A percentile compares a stretch with the other conserved stretches of the same genome.
Evolutionary conservation across 257 asterid species (phyloP).

Genomic region (Sherardia arvensis): DNA sequence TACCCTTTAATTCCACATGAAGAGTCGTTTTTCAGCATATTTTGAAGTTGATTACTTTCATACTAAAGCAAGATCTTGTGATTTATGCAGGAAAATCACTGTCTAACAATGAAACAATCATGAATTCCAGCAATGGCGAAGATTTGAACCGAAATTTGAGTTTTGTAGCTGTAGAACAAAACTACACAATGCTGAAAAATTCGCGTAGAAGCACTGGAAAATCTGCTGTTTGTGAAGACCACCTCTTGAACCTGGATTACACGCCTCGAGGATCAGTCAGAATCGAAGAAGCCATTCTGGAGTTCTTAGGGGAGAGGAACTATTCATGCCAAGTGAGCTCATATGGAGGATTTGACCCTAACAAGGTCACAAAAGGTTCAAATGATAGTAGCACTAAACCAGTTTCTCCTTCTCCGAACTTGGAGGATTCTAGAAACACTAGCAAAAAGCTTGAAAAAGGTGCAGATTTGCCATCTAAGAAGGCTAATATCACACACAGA

Average conservation of each 20-base stretch:
- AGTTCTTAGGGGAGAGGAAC: constrained; percentile 36
- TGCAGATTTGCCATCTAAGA: constrained; percentile 34
- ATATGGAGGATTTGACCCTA: constrained; percentile 14
- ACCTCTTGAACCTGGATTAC: constrained; percentile 18
- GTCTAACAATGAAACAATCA: constrained; percentile 26
- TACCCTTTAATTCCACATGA: too few species aligned
- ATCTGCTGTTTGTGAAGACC: constrained; percentile 14
- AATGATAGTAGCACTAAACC: constrained; percentile 35
- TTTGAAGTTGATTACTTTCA: too few species aligned
- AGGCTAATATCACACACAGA: constrained; percentile 63
- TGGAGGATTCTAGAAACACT: constrained; percentile 65
- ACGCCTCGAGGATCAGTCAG: constrained; percentile 30
- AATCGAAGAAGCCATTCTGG: constrained; percentile 38
- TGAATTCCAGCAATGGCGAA: constrained; percentile 22
- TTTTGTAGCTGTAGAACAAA: constrained; percentile 27
- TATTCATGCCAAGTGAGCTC: constrained; percentile 34
- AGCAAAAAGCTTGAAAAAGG: constrained; percentile 38
- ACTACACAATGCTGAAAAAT: constrained; percentile 31
- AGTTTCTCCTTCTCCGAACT: constrained; percentile 61
- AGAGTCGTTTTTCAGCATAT: background rate
- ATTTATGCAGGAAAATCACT: constrained; percentile 47
- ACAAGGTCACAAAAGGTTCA: constrained; percentile 20
- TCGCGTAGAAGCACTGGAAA: constrained; percentile 23
- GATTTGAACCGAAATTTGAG: constrained; percentile 21
- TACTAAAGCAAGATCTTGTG: too few species aligned